Percentiles rank a stretch among this genome's conserved stretches.
Evolutionary conservation across 345 rosid genomes (phyloP).

Genomic region (Syzygium jambos): DNA sequence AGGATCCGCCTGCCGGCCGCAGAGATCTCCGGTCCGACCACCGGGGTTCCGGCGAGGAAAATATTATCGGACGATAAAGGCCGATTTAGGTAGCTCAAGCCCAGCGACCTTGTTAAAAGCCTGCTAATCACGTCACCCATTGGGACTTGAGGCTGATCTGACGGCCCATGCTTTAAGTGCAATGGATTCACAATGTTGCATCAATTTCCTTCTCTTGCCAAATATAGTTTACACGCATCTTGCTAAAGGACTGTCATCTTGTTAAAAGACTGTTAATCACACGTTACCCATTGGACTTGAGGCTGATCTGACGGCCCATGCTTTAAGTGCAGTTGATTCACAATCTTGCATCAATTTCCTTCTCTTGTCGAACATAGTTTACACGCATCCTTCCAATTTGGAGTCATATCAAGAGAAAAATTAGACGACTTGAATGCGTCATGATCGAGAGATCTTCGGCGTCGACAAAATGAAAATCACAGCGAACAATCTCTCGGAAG

Average conservation of each 20-base stretch:
- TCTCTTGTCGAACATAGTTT: neutral
- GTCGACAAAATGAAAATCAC: neutral
- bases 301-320: neutral
- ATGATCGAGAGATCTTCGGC: neutral
- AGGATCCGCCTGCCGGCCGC: neutral
- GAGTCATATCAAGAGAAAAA: neutral
- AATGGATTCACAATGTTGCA: neutral
- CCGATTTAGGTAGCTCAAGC: neutral
- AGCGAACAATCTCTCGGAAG: neutral
- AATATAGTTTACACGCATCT: neutral
- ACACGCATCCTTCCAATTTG: neutral
- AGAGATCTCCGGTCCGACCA: neutral
- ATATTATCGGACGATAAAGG: neutral
- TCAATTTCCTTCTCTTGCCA: neutral
- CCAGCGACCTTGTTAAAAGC: neutral
- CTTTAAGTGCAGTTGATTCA: neutral
- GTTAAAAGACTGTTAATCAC: neutral
- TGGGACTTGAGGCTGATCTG: neutral
- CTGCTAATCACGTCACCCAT: neutral
- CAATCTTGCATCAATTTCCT: neutral
- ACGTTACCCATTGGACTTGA: neutral
- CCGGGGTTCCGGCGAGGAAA: neutral
- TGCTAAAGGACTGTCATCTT: too few species aligned
- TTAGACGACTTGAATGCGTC: neutral
- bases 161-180: neutral